Conservation (phyloP, 2,329 filamentous ascomycete species). For the Cryphonectria carpinicola region DNA sequence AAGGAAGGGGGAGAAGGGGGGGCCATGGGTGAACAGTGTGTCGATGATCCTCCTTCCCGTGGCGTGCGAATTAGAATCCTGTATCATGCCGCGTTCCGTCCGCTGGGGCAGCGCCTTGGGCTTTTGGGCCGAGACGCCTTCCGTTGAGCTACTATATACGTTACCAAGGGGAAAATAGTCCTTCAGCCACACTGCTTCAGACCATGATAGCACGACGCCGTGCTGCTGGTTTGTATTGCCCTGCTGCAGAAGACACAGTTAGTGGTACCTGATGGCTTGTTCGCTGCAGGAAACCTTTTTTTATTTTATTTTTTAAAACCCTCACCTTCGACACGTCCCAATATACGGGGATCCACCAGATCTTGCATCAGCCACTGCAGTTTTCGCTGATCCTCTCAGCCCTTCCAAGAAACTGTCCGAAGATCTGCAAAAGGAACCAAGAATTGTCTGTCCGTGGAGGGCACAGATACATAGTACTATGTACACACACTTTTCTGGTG, state of each 20-base stretch:
- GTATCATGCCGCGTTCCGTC: background rate
- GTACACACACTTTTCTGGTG: background rate
- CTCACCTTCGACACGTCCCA: background rate
- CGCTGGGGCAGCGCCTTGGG: background rate
- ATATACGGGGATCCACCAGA: background rate
- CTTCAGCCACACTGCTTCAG: background rate
- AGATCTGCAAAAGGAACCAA: background rate
- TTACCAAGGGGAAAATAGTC: background rate
- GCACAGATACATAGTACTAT: background rate
- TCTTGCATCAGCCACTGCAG: conserved; percentile 5
- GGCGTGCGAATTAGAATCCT: conserved; percentile 2
- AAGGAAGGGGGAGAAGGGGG: background rate
- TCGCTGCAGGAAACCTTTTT: background rate
- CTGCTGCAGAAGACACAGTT: background rate
- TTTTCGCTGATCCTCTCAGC: background rate
- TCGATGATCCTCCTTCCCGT: background rate
- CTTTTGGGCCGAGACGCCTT: background rate
- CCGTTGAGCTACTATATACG: background rate
- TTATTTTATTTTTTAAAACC: background rate
- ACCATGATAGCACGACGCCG: background rate
- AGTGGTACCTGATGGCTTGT: background rate
- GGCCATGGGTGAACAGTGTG: background rate
- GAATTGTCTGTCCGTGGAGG: conserved; percentile 5
- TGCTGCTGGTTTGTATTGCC: background rate
- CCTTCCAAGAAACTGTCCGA: background rate